Evolutionary conservation across 371 early-diverging fungal genomes (phyloP), one percentile per base, ranked within the genome.

Genomic region (Mucor ambiguus): DNA sequence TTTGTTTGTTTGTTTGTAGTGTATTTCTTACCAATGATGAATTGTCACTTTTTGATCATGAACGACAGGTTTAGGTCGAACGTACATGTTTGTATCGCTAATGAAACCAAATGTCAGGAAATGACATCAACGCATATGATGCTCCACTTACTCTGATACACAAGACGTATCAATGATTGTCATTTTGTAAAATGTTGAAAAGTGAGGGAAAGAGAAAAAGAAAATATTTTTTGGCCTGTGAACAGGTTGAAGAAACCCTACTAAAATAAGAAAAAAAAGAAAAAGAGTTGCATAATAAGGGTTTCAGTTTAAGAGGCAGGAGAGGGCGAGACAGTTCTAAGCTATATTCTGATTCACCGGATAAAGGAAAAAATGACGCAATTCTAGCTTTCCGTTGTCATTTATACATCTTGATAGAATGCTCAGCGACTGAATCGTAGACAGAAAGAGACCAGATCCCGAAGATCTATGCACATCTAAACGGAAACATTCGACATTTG

Each of bases 31-130:
- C 86, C 90, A 89, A 71, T 89, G 90, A 63, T 87, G 88, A 56
- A 89, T 85, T 9, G 86, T 86, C 12, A 85, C 71, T 52, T 75
- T 78, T 66, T 85, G 87, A 58, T 81, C 82, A 69, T 87, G 85
- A 30, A 82, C 66, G 22, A 55, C 54, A 30, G 70, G 70, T n/a
- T 55, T 63, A 20, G 66, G 66, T n/a, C 58, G 32, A 58, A 70
- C 60, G 46, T 59, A 69, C 38, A 56, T 60, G 9, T 60, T 32
- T 29, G 32, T 37, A 20, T 61, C 65, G 32, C 65, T 69, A 29
- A 11, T 24, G 12, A 52, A 22, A 22, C 33, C 20, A 7, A 43
- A 29, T 37, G 37, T 37, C 37, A 37, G 14, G 11, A 14, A 14
- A 11, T 11, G 14, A 2, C 37, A 37, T 37, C 14, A 37, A 14